Conservation (phyloP, 2,329 filamentous ascomycete species). For the Aspergillus clavatus region DNA sequence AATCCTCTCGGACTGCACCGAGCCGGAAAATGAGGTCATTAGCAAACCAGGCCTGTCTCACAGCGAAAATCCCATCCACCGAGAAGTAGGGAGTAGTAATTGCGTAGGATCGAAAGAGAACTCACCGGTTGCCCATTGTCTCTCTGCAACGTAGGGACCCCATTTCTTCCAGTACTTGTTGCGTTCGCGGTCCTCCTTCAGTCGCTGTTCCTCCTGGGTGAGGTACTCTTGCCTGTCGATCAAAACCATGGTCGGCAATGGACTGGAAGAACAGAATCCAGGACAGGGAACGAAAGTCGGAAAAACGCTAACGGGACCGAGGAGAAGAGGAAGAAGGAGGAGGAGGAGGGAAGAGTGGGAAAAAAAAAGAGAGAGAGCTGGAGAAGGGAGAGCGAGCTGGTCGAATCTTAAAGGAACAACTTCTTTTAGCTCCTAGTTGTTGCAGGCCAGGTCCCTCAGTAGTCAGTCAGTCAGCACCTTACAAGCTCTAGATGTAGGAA, state of each 20-base stretch:
- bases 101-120: constrained; percentile 4
- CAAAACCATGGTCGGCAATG: constrained; percentile 66
- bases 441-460: too few relatives aligned
- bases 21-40: constrained; percentile 20
- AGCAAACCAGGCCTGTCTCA: constrained; percentile 15
- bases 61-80: background rate
- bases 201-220: constrained; percentile 82
- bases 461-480: too few relatives aligned
- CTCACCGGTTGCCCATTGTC: constrained; percentile 90
- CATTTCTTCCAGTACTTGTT: constrained; percentile 97
- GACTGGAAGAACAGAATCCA: background rate
- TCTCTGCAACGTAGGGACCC: constrained; percentile 88
- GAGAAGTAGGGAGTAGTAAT: background rate
- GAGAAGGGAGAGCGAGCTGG: background rate
- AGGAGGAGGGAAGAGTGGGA: too few relatives aligned
- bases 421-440: too few relatives aligned
- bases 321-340: too few relatives aligned
- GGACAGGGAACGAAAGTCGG: background rate
- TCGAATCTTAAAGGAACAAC: background rate
- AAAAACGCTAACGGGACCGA: background rate
- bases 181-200: constrained; percentile 78
- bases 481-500: too few relatives aligned
- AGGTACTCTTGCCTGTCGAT: constrained; percentile 83
- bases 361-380: constrained; percentile 1
- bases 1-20: constrained; percentile 76